Percentiles rank a stretch among this genome's conserved stretches.
Evolutionary conservation across 106 monocot genomes (phyloP).

Genomic region (Hemerocallis citrina): DNA sequence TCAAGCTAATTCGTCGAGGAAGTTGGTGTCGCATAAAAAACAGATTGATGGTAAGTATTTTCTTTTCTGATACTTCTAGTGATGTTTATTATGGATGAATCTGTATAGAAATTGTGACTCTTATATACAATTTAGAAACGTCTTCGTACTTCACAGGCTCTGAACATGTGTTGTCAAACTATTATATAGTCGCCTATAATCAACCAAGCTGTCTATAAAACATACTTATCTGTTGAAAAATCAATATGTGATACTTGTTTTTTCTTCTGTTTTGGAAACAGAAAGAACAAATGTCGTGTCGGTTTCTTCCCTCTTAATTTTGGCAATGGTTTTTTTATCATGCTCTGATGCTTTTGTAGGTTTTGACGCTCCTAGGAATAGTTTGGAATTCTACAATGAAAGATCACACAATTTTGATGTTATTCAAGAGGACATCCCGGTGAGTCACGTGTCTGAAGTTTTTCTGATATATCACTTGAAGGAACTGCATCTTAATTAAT

Average conservation of each 20-base stretch:
- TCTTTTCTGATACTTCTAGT: too few species aligned
- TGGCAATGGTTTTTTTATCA: neutral
- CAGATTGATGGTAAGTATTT: constrained; percentile 26
- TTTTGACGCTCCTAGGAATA: constrained; percentile 61
- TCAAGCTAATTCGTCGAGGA: constrained; percentile 27
- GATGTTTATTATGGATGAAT: neutral
- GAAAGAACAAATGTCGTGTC: neutral
- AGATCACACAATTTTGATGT: constrained; percentile 19
- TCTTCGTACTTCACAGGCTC: too few species aligned
- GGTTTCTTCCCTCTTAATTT: neutral
- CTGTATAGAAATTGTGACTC: neutral
- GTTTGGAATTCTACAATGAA: constrained; percentile 50
- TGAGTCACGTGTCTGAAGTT: constrained; percentile 13
- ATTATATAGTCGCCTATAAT: too few species aligned
- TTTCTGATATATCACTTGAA: neutral
- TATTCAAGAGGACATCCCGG: constrained; percentile 41
- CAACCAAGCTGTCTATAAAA: too few species aligned
- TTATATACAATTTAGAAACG: too few species aligned
- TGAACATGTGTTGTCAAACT: too few species aligned
- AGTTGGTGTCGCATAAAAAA: constrained; percentile 25
- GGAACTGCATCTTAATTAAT: neutral
- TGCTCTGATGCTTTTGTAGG: constrained; percentile 21
- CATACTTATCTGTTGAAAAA: too few species aligned
- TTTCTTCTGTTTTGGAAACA: neutral
- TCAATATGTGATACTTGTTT: neutral